Conservation (phyloP, 495 filamentous ascomycete genomes). For the Aspergillus biplanus region DNA sequence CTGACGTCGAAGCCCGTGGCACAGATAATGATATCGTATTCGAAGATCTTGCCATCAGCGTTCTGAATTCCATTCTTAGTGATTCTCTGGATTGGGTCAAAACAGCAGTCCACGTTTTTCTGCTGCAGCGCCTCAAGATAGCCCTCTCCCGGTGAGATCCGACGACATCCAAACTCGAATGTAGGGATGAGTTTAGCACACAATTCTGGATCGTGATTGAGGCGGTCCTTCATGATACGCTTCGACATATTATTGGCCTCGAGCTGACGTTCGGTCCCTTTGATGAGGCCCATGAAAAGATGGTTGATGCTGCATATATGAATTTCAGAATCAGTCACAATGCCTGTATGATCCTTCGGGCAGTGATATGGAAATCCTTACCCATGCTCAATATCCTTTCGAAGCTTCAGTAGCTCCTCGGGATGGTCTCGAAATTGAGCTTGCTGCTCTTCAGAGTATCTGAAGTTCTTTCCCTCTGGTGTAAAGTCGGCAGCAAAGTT, state of each 20-base stretch:
- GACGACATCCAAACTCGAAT: constrained; percentile 43
- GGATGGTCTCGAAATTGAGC: too few relatives aligned
- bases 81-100: constrained; percentile 50
- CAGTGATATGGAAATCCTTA: too few relatives aligned
- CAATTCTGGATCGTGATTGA: constrained; percentile 30
- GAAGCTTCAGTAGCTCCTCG: too few relatives aligned
- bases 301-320: too few relatives aligned
- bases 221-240: constrained; percentile 11
- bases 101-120: constrained; percentile 53
- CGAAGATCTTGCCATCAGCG: constrained; percentile 21
- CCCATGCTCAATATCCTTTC: too few relatives aligned
- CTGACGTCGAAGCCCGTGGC: constrained; percentile 52
- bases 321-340: too few relatives aligned
- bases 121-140: constrained; percentile 41
- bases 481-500: constrained; percentile 8
- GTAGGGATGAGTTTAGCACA: constrained; percentile 42
- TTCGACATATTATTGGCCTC: not conserved
- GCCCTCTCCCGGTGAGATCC: constrained; percentile 44
- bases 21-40: constrained; percentile 53
- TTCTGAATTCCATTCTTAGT: constrained; percentile 49
- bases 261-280: not conserved
- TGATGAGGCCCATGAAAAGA: not conserved
- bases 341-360: too few relatives aligned
- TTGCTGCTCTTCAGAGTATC: not conserved
- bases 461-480: not conserved